phyloP scores from a whole-genome alignment of 139 green algal species.

The Auxenochlorella pyrenoidosa region DNA sequence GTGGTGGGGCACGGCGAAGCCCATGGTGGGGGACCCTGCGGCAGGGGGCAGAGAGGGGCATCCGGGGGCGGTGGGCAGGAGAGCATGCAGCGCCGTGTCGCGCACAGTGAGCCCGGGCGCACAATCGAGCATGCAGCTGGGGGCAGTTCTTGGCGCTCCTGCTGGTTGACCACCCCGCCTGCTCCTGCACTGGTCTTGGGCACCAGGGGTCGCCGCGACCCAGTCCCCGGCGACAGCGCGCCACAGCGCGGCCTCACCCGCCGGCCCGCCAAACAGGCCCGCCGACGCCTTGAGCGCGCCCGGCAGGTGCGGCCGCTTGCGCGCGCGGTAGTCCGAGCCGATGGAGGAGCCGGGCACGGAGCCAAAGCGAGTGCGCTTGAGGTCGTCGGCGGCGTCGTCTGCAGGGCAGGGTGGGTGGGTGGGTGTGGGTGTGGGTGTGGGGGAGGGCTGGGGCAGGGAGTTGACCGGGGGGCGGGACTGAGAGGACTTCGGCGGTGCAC shows the following conservation, averaged over 20 bases:
- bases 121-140: too few species aligned
- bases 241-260: too few species aligned
- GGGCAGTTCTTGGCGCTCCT: too few species aligned
- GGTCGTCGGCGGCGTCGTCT: constrained; percentile 20
- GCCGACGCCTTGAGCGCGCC: constrained; percentile 6
- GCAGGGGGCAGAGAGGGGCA: neutral
- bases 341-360: constrained; percentile 39
- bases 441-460: too few species aligned
- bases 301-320: constrained; percentile 30
- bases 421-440: neutral
- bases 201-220: too few species aligned
- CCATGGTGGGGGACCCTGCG: constrained; percentile 25
- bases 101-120: too few species aligned
- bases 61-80: neutral
- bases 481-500: too few species aligned
- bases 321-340: constrained; percentile 23
- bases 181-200: too few species aligned
- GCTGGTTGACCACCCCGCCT: too few species aligned
- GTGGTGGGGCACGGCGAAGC: constrained; percentile 26
- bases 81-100: too few species aligned
- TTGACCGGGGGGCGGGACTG: too few species aligned
- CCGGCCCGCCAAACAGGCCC: constrained; percentile 17
- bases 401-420: neutral
- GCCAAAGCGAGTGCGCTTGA: constrained; percentile 41
- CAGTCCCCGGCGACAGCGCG: too few species aligned